Evolutionary conservation across 2,329 filamentous ascomycete genomes (phyloP).

Genomic region (Colletotrichum tropicale): DNA sequence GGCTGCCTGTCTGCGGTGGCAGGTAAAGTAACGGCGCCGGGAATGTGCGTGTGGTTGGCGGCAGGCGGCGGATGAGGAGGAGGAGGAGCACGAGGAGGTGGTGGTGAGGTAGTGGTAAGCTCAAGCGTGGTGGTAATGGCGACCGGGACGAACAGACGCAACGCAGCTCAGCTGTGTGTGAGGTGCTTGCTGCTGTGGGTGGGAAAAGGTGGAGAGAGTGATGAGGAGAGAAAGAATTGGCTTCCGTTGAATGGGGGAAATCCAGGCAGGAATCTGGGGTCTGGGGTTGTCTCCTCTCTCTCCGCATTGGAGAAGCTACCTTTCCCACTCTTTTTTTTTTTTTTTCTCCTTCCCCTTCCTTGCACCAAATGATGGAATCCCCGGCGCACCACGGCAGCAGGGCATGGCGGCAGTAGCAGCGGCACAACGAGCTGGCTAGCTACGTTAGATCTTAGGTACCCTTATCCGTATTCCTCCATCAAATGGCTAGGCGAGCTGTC

Average conservation of each 20-base stretch:
- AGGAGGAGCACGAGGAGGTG: neutral
- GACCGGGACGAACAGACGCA: neutral
- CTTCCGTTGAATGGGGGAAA: conserved; percentile 25
- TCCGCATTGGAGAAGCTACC: conserved; percentile 43
- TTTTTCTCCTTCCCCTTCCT: neutral
- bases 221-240: conserved; percentile 25
- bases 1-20: neutral
- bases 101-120: neutral
- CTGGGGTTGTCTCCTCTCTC: conserved; percentile 40
- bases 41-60: conserved; percentile 13
- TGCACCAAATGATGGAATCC: neutral
- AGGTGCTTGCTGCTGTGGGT: conserved; percentile 29
- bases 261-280: conserved; percentile 21
- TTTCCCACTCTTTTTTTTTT: neutral
- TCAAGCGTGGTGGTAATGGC: conserved; percentile 19
- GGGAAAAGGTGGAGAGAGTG: conserved; percentile 27
- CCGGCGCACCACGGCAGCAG: neutral
- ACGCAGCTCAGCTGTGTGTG: neutral
- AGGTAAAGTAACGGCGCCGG: conserved; percentile 12
- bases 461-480: neutral
- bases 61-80: neutral
- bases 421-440: neutral
- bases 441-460: neutral
- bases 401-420: neutral
- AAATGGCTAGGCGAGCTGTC: neutral